Conservation (phyloP, 108 stramenopile genomes). For the Cyclotella choctawhatcheeana region DNA sequence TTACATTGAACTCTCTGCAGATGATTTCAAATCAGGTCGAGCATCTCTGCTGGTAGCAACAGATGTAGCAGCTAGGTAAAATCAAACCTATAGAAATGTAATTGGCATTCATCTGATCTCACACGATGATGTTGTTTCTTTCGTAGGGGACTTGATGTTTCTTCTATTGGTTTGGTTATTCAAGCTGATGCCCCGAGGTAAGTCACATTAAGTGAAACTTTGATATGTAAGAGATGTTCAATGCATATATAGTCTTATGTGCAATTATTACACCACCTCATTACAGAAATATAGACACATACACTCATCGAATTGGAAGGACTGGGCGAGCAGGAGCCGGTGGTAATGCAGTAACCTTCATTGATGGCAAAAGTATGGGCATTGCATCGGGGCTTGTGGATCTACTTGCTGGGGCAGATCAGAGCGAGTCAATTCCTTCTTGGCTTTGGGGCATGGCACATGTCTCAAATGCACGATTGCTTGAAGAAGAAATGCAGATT, state of each 20-base stretch:
- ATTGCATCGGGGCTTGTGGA: conserved; percentile 36
- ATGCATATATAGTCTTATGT: too few species aligned
- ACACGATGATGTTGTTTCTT: neutral
- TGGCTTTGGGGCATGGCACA: conserved; percentile 38
- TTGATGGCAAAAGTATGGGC: neutral
- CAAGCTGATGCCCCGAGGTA: conserved; percentile 21
- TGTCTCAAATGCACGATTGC: conserved; percentile 13
- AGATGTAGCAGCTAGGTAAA: conserved; percentile 92
- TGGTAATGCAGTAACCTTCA: conserved; percentile 48
- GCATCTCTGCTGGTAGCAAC: conserved; percentile 73
- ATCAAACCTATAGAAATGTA: conserved; percentile 84
- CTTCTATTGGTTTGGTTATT: neutral
- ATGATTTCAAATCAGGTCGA: neutral
- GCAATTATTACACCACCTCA: conserved; percentile 51
- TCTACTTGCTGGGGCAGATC: conserved; percentile 29
- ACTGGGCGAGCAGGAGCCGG: conserved; percentile 72
- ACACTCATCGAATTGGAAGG: conserved; percentile 80
- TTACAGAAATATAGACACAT: conserved; percentile 61
- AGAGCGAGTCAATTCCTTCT: conserved; percentile 18
- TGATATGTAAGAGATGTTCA: too few species aligned
- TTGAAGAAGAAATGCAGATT: conserved; percentile 40
- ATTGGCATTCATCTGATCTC: conserved; percentile 37
- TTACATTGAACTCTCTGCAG: conserved; percentile 41
- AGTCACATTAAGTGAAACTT: conserved; percentile 72
- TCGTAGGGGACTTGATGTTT: neutral